Conservation (phyloP, 768 basidiomycete genomes). For the Rhodotorula graminis region DNA sequence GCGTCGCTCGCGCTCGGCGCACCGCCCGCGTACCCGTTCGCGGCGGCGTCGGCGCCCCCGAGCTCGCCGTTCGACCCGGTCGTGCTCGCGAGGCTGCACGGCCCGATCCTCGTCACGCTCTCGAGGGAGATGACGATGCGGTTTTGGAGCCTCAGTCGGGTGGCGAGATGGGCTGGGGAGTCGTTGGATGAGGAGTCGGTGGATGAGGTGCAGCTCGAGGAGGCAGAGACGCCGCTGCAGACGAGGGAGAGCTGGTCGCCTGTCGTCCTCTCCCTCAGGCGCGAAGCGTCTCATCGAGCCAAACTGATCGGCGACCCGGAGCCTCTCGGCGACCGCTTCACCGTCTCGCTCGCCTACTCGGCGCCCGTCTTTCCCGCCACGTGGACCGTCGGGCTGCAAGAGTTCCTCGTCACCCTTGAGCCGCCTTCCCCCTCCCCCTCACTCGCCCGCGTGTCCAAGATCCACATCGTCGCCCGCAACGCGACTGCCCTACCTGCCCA, state of each 20-base stretch:
- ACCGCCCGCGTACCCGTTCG: not conserved
- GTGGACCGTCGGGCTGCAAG: constrained; percentile 34
- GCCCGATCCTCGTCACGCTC: constrained; percentile 24
- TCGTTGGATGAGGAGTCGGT: not conserved
- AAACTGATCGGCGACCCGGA: too few relatives aligned
- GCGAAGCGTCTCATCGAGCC: too few relatives aligned
- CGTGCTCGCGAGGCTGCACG: constrained; percentile 9
- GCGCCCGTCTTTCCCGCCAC: constrained; percentile 24
- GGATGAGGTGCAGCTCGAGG: not conserved
- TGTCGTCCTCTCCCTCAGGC: constrained; percentile 16
- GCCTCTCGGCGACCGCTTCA: constrained; percentile 7
- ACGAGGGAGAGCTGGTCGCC: constrained; percentile 27
- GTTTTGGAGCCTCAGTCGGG: constrained; percentile 6
- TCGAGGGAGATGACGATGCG: constrained; percentile 21
- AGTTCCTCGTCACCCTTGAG: constrained; percentile 8
- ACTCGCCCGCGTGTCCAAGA: not conserved
- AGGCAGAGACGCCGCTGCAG: constrained; percentile 24
- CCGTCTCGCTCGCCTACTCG: constrained; percentile 27
- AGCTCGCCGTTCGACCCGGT: constrained; percentile 12
- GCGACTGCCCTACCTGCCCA: not conserved
- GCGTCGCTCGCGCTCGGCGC: not conserved
- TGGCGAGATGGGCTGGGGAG: not conserved
- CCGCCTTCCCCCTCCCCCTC: not conserved
- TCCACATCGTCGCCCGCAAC: not conserved
- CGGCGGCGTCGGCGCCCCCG: not conserved